Conservation (phyloP, 192 early-diverging fungal species). For the Mortierella antarctica region DNA sequence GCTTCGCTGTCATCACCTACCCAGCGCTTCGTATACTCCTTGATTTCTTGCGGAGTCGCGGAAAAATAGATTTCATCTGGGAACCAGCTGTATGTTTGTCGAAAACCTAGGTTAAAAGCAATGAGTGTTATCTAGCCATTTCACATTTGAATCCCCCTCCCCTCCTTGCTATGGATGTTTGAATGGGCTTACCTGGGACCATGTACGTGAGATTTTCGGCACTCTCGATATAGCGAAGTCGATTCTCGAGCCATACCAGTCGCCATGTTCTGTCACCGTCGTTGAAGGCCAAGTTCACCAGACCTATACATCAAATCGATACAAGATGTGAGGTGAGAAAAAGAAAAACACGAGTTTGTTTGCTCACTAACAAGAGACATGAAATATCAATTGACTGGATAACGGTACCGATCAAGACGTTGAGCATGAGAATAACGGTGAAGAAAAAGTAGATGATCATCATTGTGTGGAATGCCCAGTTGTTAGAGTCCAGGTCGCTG, state of each 20-base stretch:
- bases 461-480: slow-evolving; percentile 23
- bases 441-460: slow-evolving; percentile 40
- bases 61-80: slow-evolving; percentile 23
- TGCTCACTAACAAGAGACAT: not conserved
- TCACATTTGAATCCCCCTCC: too few relatives aligned
- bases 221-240: slow-evolving; percentile 22
- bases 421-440: slow-evolving; percentile 30
- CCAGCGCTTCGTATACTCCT: not conserved
- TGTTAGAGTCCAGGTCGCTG: not conserved
- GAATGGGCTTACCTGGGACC: slow-evolving; percentile 20
- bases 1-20: not conserved
- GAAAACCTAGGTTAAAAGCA: slow-evolving; percentile 6
- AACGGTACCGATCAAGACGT: slow-evolving; percentile 33
- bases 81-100: slow-evolving; percentile 3
- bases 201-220: slow-evolving; percentile 23
- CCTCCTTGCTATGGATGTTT: not conserved
- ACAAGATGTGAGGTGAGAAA: not conserved
- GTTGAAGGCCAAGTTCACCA: slow-evolving; percentile 35
- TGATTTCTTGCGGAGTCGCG: slow-evolving; percentile 16
- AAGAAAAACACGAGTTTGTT: not conserved
- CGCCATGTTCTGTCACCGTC: slow-evolving; percentile 25
- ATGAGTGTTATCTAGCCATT: not conserved
- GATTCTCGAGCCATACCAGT: slow-evolving; percentile 22
- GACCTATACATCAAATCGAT: slow-evolving; percentile 8
- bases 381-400: not conserved